Evolutionary conservation across 208 protist species (phyloP).

Genomic region (Acanthamoeba healyi): DNA sequence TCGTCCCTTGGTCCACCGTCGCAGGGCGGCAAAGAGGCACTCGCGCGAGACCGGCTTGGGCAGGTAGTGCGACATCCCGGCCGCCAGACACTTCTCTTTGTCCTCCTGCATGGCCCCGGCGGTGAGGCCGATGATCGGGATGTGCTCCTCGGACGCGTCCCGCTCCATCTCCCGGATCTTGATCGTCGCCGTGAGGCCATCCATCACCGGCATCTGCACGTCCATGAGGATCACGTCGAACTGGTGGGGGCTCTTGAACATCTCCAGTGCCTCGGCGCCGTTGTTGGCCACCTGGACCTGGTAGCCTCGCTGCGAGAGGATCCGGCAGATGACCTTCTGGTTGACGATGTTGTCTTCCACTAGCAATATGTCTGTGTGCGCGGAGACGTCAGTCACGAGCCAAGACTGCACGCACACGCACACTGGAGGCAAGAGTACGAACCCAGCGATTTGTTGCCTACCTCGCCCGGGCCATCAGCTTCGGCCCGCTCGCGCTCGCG

Average conservation of each 20-base stretch:
- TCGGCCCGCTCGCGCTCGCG: background rate
- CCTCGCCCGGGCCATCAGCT: background rate
- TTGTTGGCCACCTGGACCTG: constrained; percentile 39
- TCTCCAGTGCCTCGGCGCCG: constrained; percentile 17
- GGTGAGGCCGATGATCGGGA: constrained; percentile 83
- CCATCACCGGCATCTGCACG: background rate
- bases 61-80: constrained; percentile 86
- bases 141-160: background rate
- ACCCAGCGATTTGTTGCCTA: background rate
- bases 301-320: background rate
- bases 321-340: constrained; percentile 43
- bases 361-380: constrained; percentile 17
- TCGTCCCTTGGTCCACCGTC: background rate
- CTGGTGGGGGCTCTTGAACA: background rate
- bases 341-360: constrained; percentile 58
- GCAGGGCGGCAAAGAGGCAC: background rate
- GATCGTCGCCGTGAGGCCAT: background rate
- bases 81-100: constrained; percentile 79
- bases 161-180: background rate
- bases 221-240: constrained; percentile 19
- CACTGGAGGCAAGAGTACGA: background rate
- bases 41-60: constrained; percentile 79
- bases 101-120: constrained; percentile 81
- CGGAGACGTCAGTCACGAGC: too few species aligned
- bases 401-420: background rate